These are phyloP conservation scores for Penicillium sp. DNA, from an alignment of 2,329 filamentous ascomycete species.

Conservation along the genomic window DNA sequence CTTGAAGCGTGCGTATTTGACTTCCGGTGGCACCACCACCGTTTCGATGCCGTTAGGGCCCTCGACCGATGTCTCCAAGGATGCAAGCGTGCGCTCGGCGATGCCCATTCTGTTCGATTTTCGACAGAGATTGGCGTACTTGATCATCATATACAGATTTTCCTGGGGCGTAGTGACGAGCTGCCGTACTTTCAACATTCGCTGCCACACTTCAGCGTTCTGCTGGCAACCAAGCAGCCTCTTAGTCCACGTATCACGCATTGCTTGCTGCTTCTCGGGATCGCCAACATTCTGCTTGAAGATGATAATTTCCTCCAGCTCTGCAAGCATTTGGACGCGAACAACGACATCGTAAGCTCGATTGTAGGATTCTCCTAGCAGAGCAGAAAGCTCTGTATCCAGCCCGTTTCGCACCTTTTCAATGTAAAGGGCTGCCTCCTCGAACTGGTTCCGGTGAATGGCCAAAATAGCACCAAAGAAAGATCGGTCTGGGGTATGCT, in stretches of 20 bases:
- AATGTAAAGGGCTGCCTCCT: conserved; percentile 83
- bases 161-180: conserved; percentile 88
- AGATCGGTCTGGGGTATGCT: conserved; percentile 85
- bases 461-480: conserved; percentile 97
- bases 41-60: conserved; percentile 38
- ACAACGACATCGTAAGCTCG: conserved; percentile 97
- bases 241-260: conserved; percentile 94
- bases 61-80: conserved; percentile 70
- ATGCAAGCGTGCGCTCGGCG: conserved; percentile 90
- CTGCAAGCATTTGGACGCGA: conserved; percentile 96
- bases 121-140: conserved; percentile 95
- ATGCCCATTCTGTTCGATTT: conserved; percentile 93
- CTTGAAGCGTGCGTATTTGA: conserved; percentile 95
- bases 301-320: conserved; percentile 93
- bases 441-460: conserved; percentile 92
- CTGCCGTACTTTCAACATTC: conserved; percentile 91
- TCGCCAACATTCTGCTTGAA: conserved; percentile 88
- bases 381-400: conserved; percentile 89
- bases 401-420: conserved; percentile 88
- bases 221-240: conserved; percentile 91
- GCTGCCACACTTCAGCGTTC: conserved; percentile 97
- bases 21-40: conserved; percentile 59
- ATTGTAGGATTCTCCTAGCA: conserved; percentile 98
- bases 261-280: conserved; percentile 79
- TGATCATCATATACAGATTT: conserved; percentile 99